phyloP scores from a whole-genome alignment of 2,329 filamentous ascomycete species.

The Pseudopyricularia cyperi region DNA sequence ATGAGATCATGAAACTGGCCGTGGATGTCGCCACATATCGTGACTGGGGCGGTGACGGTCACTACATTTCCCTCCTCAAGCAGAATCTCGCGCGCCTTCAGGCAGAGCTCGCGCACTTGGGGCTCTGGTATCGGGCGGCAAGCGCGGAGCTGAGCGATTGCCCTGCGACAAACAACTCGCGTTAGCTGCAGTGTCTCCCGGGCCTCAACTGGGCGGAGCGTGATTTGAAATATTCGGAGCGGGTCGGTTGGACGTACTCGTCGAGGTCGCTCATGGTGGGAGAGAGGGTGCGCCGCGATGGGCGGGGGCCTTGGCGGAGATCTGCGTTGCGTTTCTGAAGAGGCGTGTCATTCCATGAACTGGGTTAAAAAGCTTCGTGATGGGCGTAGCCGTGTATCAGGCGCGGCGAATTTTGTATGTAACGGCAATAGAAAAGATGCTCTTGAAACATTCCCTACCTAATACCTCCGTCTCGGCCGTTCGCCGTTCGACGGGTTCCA shows the following conservation, averaged over 20 bases:
- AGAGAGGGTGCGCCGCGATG: neutral
- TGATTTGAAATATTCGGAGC: neutral
- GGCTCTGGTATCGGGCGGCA: conserved; percentile 92
- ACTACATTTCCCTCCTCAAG: conserved; percentile 98
- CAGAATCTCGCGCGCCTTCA: conserved; percentile 88
- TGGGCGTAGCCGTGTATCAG: no score
- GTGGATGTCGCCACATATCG: conserved; percentile 96
- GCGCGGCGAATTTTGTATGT: no score
- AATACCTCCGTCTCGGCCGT: no score
- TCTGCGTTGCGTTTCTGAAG: neutral
- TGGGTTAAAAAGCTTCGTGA: no score
- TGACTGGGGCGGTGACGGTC: conserved; percentile 86
- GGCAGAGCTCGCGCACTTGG: conserved; percentile 91
- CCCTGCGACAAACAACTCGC: conserved; percentile 36
- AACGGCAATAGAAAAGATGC: no score
- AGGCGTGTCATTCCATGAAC: neutral
- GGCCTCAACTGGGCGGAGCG: neutral
- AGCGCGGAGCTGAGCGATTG: conserved; percentile 87
- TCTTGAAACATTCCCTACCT: no score
- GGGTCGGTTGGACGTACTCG: conserved; percentile 39
- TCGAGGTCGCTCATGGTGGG: conserved; percentile 79
- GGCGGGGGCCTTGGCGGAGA: neutral
- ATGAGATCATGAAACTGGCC: conserved; percentile 95
- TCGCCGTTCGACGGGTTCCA: no score
- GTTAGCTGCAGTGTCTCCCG: neutral